These are phyloP conservation scores for Phytophthora foliorum DNA, from an alignment of 352 stramenopile species.

Conservation along the genomic window DNA sequence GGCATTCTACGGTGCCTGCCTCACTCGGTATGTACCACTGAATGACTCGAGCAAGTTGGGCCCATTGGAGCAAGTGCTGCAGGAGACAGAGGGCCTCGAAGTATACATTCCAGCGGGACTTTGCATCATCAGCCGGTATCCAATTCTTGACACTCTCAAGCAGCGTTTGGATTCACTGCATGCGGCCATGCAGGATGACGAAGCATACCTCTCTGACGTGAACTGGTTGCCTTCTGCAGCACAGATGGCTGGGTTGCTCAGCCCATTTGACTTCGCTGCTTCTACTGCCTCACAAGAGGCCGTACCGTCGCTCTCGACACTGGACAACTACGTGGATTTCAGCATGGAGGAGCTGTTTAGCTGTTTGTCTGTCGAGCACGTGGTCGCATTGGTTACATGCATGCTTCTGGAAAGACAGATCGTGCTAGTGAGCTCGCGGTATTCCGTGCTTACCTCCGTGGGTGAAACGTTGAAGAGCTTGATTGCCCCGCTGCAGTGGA, in stretches of 20 bases:
- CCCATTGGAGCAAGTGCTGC: constrained; percentile 80
- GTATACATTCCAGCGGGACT: constrained; percentile 81
- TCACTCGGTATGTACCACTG: constrained; percentile 83
- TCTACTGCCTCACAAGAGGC: constrained; percentile 34
- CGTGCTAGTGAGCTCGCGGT: constrained; percentile 80
- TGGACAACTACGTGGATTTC: constrained; percentile 78
- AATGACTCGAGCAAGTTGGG: constrained; percentile 73
- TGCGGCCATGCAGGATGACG: constrained; percentile 63
- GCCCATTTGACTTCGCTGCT: constrained; percentile 70
- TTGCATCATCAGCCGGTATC: constrained; percentile 86
- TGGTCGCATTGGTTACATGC: constrained; percentile 73
- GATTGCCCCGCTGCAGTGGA: constrained; percentile 84
- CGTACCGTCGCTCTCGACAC: constrained; percentile 50
- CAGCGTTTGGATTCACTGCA: constrained; percentile 74
- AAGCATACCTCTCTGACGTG: constrained; percentile 57
- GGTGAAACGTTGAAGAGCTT: constrained; percentile 85
- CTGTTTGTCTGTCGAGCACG: constrained; percentile 78
- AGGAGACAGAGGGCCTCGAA: constrained; percentile 84
- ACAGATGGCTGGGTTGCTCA: constrained; percentile 73
- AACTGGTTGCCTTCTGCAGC: constrained; percentile 65
- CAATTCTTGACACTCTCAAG: constrained; percentile 85
- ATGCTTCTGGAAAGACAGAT: constrained; percentile 85
- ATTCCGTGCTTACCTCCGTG: constrained; percentile 84
- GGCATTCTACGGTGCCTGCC: constrained; percentile 81
- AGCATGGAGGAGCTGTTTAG: constrained; percentile 88